Conservation (phyloP, 805 yeast species). For the Phaffomyces thermotolerans region DNA sequence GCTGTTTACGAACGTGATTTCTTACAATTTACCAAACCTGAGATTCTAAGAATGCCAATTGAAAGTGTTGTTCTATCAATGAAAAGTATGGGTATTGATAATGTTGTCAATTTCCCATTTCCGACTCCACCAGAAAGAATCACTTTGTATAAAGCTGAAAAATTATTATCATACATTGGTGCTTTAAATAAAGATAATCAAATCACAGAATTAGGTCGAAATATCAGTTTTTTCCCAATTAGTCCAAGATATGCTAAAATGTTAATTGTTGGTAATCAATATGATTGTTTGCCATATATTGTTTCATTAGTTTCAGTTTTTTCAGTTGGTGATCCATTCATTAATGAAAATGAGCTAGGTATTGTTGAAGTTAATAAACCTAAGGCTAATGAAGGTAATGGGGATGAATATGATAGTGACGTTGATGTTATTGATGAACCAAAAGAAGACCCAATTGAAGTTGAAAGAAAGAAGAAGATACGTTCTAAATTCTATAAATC, state of each 20-base stretch:
- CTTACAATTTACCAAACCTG: slow-evolving; percentile 77
- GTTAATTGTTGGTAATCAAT: slow-evolving; percentile 81
- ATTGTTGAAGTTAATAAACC: slow-evolving; percentile 25
- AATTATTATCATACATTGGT: slow-evolving; percentile 62
- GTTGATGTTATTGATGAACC: slow-evolving; percentile 23
- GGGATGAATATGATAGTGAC: slow-evolving; percentile 22
- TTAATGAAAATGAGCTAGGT: slow-evolving; percentile 69
- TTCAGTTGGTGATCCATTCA: slow-evolving; percentile 89
- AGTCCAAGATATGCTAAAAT: slow-evolving; percentile 92
- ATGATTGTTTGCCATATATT: slow-evolving; percentile 78
- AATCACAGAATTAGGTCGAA: slow-evolving; percentile 73
- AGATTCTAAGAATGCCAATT: slow-evolving; percentile 89
- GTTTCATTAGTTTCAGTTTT: slow-evolving; percentile 87
- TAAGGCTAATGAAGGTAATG: slow-evolving; percentile 13
- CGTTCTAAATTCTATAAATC: slow-evolving; percentile 52
- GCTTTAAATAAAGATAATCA: slow-evolving; percentile 52
- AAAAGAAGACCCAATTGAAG: slow-evolving; percentile 29
- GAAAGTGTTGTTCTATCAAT: slow-evolving; percentile 92
- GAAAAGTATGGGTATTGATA: slow-evolving; percentile 96
- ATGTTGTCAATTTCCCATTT: slow-evolving; percentile 86
- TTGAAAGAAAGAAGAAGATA: slow-evolving; percentile 30
- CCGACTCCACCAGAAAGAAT: slow-evolving; percentile 82
- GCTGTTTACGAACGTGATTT: slow-evolving; percentile 89
- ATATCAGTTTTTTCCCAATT: slow-evolving; percentile 87
- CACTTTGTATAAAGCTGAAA: slow-evolving; percentile 58